Conservation (phyloP, 2,329 filamentous ascomycete species). For the Myrmaecium sp. region DNA sequence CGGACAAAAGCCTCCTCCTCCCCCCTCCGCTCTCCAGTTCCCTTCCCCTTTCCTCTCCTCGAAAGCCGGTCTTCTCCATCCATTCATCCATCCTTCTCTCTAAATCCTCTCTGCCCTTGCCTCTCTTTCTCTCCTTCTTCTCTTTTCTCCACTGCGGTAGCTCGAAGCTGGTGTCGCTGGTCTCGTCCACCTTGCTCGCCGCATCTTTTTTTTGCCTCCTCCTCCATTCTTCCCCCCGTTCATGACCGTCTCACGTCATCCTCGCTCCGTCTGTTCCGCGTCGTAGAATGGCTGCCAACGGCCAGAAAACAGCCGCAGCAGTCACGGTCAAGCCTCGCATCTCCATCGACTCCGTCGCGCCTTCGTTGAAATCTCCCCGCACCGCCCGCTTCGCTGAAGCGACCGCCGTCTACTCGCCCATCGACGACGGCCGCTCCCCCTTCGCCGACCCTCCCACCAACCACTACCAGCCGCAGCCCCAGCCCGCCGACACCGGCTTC, state of each 20-base stretch:
- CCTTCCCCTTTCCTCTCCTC: constrained; percentile 13
- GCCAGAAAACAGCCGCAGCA: constrained; percentile 24
- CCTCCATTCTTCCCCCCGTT: constrained; percentile 6
- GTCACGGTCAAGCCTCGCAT: constrained; percentile 22
- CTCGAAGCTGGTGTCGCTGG: constrained; percentile 4
- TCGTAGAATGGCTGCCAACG: constrained; percentile 27
- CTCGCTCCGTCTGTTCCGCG: constrained; percentile 12
- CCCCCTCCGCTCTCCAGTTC: constrained; percentile 14
- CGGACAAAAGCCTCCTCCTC: constrained; percentile 23
- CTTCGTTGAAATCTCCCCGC: constrained; percentile 45
- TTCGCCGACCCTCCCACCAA: constrained; percentile 44
- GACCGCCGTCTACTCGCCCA: constrained; percentile 60
- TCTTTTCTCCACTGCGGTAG: constrained; percentile 5
- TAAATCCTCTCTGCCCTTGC: constrained; percentile 18
- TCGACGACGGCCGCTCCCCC: constrained; percentile 39
- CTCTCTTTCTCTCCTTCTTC: constrained; percentile 12
- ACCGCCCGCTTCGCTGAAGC: constrained; percentile 69
- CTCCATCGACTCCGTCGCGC: constrained; percentile 19
- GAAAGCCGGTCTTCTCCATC: constrained; percentile 24
- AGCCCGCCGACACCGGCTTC: constrained; percentile 79
- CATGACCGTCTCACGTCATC: constrained; percentile 18
- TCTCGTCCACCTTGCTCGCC: constrained; percentile 3
- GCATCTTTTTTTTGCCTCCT: constrained; percentile 5
- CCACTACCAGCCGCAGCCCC: constrained; percentile 42
- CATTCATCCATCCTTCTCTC: constrained; percentile 20